These are phyloP conservation scores for Astrothelium subdiscretum DNA, from an alignment of 495 filamentous ascomycete species.

Conservation along the genomic window DNA sequence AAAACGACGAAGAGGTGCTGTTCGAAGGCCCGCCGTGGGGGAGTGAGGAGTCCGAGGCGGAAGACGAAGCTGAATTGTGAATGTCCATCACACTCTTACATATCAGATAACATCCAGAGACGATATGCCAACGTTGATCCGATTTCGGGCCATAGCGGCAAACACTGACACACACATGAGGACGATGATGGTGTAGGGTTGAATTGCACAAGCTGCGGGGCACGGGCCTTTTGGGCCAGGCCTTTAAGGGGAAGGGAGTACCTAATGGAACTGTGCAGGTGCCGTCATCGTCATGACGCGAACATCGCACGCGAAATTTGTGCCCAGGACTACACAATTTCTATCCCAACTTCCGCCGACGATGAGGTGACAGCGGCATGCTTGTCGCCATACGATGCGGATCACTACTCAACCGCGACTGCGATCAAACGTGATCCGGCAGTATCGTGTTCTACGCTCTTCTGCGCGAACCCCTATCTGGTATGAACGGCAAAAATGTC, in stretches of 20 bases:
- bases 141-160: neutral
- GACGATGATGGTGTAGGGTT: neutral
- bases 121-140: neutral
- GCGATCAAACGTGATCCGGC: neutral
- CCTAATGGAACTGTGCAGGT: no score
- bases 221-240: no score
- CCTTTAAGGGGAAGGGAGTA: no score
- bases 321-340: neutral
- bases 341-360: neutral
- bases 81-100: neutral
- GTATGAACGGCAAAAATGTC: constrained; percentile 6
- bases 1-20: neutral
- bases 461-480: constrained; percentile 6
- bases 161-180: neutral
- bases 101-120: neutral
- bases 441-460: neutral
- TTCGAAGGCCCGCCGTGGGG: neutral
- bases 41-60: neutral
- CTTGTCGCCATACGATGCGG: constrained; percentile 4
- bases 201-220: neutral
- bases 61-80: neutral
- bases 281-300: neutral
- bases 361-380: constrained; percentile 3
- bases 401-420: constrained; percentile 8
- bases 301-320: neutral